Evolutionary conservation across 345 rosid genomes (phyloP), one percentile per base, ranked within the genome.

Genomic region (Eucalyptus melliodora): DNA sequence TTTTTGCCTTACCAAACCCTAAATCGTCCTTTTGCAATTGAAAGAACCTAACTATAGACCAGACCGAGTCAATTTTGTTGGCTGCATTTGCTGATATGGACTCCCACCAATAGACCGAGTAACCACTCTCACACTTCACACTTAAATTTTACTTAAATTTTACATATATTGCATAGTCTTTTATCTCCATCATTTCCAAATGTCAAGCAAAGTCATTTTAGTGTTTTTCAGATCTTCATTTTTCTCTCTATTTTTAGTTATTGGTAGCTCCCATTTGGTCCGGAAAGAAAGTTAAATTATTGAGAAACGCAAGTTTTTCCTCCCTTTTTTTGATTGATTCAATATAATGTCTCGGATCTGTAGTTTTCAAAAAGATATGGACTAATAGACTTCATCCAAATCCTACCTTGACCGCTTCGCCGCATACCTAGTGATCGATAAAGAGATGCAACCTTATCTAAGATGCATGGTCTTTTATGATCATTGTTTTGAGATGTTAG

Each of bases 281-380:
- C 1, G 0, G 0, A 13, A 62, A 62, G 17, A 30, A 62, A 62
- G 31, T 62, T 14, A 30, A 62, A 62, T 30, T 27, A 30, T 30
- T 27, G 1, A 16, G 21, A 65, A 65, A 15, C 0, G 3, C 3
- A 11, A 65, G 21, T n/a, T 65, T n/a, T 65, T 16, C 5, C 37
- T 15, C 19, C 5, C 0, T n/a, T 26, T 65, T 53, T 21, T 24
- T 9, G 0, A 56, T 56, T 56, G 13, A 23, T 24, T 23, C 0
- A 3, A 6, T 56, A 10, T 56, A 23, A 56, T 24, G 6, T 56
- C 12, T 56, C 2, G 1, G 30, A 56, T 24, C 0, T 0, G 0
- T 56, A 23, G 1, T 56, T 56, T 56, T 56, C 3, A 56, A 23
- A 24, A 56, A 56, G 1, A 4, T 9, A 56, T 23, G 30, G 13